Percentiles rank a stretch among this genome's conserved stretches.
Conservation (phyloP, 1,139 yeast species). For the Nakaseomyces nivariensis region DNA sequence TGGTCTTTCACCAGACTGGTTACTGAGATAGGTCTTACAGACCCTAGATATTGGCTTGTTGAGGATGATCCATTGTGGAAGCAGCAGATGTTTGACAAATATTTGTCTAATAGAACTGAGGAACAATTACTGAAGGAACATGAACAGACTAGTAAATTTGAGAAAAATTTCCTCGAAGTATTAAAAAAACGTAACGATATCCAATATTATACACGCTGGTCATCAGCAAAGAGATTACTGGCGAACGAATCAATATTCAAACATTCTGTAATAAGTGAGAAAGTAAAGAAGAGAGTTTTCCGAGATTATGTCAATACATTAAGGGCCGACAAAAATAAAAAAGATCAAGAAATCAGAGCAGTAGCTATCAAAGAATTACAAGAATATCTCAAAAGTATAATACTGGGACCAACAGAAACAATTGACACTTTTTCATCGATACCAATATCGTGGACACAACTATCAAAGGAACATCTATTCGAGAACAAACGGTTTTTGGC, state of each 20-base stretch:
- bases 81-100: conserved; percentile 56
- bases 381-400: conserved; percentile 34
- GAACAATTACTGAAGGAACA: conserved; percentile 46
- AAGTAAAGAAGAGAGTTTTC: conserved; percentile 44
- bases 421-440: background rate
- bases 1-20: conserved; percentile 71
- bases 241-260: conserved; percentile 58
- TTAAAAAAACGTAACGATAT: conserved; percentile 36
- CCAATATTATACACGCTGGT: conserved; percentile 59
- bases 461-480: conserved; percentile 26
- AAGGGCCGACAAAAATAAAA: conserved; percentile 33
- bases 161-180: conserved; percentile 42
- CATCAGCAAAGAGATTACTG: conserved; percentile 41
- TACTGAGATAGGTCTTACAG: conserved; percentile 42
- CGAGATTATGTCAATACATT: conserved; percentile 40
- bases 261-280: conserved; percentile 52
- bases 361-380: conserved; percentile 47
- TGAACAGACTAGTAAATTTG: conserved; percentile 45
- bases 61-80: conserved; percentile 50
- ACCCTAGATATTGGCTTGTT: conserved; percentile 63
- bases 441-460: conserved; percentile 18
- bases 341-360: conserved; percentile 30
- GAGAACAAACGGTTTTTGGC: conserved; percentile 54
- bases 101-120: conserved; percentile 44
- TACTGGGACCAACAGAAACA: conserved; percentile 8